Conservation (phyloP, 139 green algal genomes). For the Volvox africanus region DNA sequence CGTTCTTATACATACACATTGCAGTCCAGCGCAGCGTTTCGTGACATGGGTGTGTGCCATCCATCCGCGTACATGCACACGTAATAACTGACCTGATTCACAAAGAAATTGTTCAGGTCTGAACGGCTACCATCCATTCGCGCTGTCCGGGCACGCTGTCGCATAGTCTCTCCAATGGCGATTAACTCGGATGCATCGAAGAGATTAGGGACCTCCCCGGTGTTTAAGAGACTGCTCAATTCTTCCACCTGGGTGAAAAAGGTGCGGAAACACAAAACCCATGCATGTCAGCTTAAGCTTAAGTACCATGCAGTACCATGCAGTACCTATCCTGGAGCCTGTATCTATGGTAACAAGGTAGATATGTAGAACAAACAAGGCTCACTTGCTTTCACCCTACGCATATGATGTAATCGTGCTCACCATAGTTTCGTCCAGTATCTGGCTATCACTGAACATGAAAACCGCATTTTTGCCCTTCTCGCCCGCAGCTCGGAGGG, state of each 20-base stretch:
- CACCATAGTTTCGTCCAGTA: conserved; percentile 68
- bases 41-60: no score
- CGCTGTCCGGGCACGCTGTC: conserved; percentile 60
- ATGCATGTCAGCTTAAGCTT: not conserved
- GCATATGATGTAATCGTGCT: not conserved
- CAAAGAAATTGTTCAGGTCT: conserved; percentile 77
- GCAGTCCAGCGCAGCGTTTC: no score
- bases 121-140: conserved; percentile 69
- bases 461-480: conserved; percentile 68
- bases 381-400: no score
- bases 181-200: conserved; percentile 62
- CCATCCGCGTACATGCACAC: no score
- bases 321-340: no score
- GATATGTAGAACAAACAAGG: no score
- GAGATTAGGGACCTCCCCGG: conserved; percentile 80
- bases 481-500: conserved; percentile 71
- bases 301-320: no score
- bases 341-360: no score
- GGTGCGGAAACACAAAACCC: no score
- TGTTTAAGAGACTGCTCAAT: conserved; percentile 85
- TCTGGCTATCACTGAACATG: conserved; percentile 83
- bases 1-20: no score
- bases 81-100: conserved; percentile 66
- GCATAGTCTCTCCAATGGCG: conserved; percentile 53
- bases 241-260: conserved; percentile 73